Evolutionary conservation across 768 basidiomycete species (phyloP), one percentile per base, ranked within the genome.

Genomic region (Naganishia antarctica): DNA sequence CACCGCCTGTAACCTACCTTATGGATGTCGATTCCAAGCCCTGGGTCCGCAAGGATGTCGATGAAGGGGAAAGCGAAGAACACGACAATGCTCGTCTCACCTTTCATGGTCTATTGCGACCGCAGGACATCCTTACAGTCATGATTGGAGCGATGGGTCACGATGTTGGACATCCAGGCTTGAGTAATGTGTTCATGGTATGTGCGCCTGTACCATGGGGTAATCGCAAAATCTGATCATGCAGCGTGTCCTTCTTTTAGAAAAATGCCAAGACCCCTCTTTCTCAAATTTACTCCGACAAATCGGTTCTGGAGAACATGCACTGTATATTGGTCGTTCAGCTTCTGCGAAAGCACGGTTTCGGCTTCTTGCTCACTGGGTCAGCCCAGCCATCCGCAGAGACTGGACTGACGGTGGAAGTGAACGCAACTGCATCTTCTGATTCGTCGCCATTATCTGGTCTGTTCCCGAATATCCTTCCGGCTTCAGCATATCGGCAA

Each of bases 91-190:
- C 40, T 63, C 61, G 49, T 70, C 73, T 71, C 58, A 68, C 46
- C 29, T 77, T 69, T 66, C 74, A 71, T 61, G 71, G 78, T 60
- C 69, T 81, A 1, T 60, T 82, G 43, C 61, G 80, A 11, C 84
- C 85, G 23, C 81, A 84, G 60, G 93, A 97, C 71, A 78, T 97
- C 15, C 87, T 98, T 70, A 84, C 88, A 1, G 78, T 97, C 15
- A 88, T 87, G 70, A 81, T 99, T 61, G 91, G 90, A 1, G 93
- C 93, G 44, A 91, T 99, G 70, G 96, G 96, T 0, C 96, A 99
- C 73, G 96, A 99, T 76, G 92, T 91, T 18, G 94, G 91, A 0
- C 96, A 99, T 78, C 96, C 96, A 0, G 96, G 96, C 0, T 84
- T 98, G 63, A 88, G 87, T 26, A 98, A 98, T 74, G 80, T 84